Evolutionary conservation across 179 eudicot genomes (phyloP), one percentile per base, ranked within the genome.

Genomic region (Silene coronaria): DNA sequence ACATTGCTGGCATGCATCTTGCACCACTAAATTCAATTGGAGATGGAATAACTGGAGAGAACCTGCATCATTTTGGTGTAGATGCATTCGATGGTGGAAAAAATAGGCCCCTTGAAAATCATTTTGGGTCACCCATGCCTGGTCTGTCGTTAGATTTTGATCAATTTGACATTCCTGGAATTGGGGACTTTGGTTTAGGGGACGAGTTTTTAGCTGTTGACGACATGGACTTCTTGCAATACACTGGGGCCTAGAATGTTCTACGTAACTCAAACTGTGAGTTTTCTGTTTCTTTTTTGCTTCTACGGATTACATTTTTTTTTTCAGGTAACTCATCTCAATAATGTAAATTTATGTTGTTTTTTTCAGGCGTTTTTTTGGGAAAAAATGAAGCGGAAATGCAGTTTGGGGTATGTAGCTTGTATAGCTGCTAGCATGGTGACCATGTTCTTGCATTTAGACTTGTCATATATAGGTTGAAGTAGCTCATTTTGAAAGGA

Each of bases 181-280:
- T 87, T 76, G 91, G 83, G 58, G 88, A 75, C 66, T 27, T 83
- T 34, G 79, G 81, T 62, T 53, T 84, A 51, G 79, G 82, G 5
- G 88, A 82, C 14, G 94, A 88, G 66, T 82, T 79, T 82, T 72
- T 81, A 62, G 78, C 74, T 21, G 86, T 75, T 75, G 88, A 83
- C 71, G 90, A 87, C 53, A 21, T 74, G 30, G 90, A 86, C 67
- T 71, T 82, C 72, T 82, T 89, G 78, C 78, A 84, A 51, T 87
- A 84, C 82, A 85, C 82, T 64, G 97, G 93, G 6, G 85, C 97
- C 17, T 92, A 86, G 83, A 70, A 27, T 57, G 65, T 22, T 34
- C 14, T 9, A 13, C 17, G 63, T 63, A 22, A 16, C 61, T 67
- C 78, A 48, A 76, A 78, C 68, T 76, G 89, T 86, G 78, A 85